phyloP scores from a whole-genome alignment of 176 grass and related monocot species.

The Oryza meyeriana region DNA sequence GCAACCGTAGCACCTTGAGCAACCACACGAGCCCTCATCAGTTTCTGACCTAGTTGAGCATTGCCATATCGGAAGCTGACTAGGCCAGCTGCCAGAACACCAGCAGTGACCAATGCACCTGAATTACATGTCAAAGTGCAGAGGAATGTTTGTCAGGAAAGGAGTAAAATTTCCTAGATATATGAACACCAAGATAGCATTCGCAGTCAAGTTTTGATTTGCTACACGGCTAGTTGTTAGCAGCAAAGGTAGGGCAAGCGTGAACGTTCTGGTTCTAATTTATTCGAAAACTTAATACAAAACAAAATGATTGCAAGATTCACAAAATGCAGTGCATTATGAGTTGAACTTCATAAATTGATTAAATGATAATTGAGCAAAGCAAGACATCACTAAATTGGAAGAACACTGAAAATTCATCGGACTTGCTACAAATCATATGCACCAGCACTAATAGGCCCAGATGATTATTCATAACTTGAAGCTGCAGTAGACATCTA shows the following conservation, averaged over 20 bases:
- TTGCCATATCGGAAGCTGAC: conserved; percentile 94
- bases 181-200: not conserved
- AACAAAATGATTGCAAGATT: not conserved
- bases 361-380: conserved; percentile 13
- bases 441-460: not conserved
- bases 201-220: not conserved
- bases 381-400: not conserved
- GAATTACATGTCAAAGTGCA: conserved; percentile 10
- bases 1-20: conserved; percentile 85
- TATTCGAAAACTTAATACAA: not conserved
- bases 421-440: not conserved
- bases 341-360: not conserved
- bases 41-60: conserved; percentile 76
- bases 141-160: not conserved
- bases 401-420: not conserved
- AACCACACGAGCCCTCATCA: conserved; percentile 84
- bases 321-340: not conserved
- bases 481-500: not conserved
- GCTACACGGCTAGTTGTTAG: not conserved
- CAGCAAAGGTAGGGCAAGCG: not conserved
- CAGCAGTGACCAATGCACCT: conserved; percentile 89
- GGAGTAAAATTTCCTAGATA: not conserved
- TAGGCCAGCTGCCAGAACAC: conserved; percentile 79
- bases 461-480: not conserved
- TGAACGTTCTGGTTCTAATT: not conserved